These are phyloP conservation scores for Platanthera guangdongensis DNA, from an alignment of 106 monocot genomes.

Conservation along the genomic window DNA sequence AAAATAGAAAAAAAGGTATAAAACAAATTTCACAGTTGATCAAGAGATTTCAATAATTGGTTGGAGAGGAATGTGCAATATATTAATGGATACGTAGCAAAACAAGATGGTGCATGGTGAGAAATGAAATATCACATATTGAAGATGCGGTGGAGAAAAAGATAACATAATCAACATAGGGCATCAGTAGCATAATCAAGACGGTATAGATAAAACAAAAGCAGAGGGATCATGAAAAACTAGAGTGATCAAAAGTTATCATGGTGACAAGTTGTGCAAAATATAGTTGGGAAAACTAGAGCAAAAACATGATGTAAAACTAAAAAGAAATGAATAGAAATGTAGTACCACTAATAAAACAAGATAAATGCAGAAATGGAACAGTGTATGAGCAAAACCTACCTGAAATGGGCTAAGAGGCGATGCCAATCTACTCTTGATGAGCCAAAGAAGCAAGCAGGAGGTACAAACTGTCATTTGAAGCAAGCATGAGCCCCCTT, in stretches of 20 bases:
- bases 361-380: slow-evolving; percentile 1
- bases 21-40: neutral
- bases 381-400: slow-evolving; percentile 9
- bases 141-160: neutral
- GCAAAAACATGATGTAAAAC: neutral
- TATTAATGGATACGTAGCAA: neutral
- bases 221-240: neutral
- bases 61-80: neutral
- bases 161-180: neutral
- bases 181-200: neutral
- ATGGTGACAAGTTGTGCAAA: neutral
- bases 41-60: neutral
- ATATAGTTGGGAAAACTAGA: neutral
- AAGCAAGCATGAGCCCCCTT: neutral
- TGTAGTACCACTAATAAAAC: neutral
- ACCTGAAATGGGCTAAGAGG: slow-evolving; percentile 57
- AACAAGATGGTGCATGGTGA: neutral
- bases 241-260: neutral
- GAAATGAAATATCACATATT: neutral
- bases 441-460: slow-evolving; percentile 68
- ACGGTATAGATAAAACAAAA: neutral
- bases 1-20: neutral
- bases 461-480: slow-evolving; percentile 63
- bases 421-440: slow-evolving; percentile 67
- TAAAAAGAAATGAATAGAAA: neutral